phyloP scores from a whole-genome alignment of 1,139 yeast species.

The Suhomyces yuchorum region DNA sequence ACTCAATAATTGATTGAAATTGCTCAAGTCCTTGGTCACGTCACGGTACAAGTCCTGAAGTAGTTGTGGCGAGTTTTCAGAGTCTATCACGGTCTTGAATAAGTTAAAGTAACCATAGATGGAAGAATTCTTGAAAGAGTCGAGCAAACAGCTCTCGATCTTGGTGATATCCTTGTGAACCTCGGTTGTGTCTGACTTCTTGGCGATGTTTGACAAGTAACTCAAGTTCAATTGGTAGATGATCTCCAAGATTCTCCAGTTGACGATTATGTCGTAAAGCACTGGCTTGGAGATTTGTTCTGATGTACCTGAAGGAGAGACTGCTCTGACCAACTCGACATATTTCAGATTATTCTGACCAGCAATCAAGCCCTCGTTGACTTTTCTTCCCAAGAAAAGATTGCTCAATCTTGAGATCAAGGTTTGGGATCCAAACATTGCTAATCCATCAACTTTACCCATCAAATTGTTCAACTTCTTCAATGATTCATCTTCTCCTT shows the following conservation, averaged over 20 bases:
- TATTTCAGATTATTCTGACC: constrained; percentile 36
- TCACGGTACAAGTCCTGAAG: constrained; percentile 22
- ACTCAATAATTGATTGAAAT: constrained; percentile 24
- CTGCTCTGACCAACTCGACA: constrained; percentile 30
- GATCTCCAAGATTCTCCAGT: constrained; percentile 45
- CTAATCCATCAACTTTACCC: constrained; percentile 36
- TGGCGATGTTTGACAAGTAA: constrained; percentile 28
- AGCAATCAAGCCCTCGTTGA: constrained; percentile 29
- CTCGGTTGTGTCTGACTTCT: constrained; percentile 18
- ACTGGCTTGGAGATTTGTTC: background rate
- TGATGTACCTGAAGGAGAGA: constrained; percentile 5
- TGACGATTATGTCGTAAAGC: constrained; percentile 30
- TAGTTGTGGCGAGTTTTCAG: constrained; percentile 27
- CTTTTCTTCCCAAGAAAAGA: constrained; percentile 23
- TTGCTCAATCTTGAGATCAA: constrained; percentile 34
- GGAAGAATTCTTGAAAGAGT: constrained; percentile 14
- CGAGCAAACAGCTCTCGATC: constrained; percentile 23
- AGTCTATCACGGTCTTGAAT: constrained; percentile 35
- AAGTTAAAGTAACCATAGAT: constrained; percentile 27
- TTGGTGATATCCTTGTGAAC: constrained; percentile 28
- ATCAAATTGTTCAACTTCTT: constrained; percentile 30
- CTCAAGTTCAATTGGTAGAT: constrained; percentile 35
- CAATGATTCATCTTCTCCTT: constrained; percentile 30
- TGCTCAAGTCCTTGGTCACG: constrained; percentile 19
- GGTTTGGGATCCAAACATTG: constrained; percentile 32